phyloP scores from a whole-genome alignment of 192 early-diverging fungal genomes.

The Mycoemilia scoparia region DNA sequence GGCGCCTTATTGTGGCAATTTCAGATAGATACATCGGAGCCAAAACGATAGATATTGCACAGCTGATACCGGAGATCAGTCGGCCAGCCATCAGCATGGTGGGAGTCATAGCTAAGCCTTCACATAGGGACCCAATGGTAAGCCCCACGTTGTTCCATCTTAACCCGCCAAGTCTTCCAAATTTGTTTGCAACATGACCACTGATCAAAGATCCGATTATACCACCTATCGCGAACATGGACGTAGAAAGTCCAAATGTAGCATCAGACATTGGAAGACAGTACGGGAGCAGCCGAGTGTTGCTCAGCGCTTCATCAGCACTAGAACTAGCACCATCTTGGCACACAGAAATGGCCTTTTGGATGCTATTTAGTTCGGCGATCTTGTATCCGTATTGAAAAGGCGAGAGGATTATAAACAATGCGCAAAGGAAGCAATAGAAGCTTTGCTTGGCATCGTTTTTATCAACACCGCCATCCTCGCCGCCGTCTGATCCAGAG shows the following conservation, averaged over 20 bases:
- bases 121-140: conserved; percentile 38
- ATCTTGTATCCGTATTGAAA: conserved; percentile 30
- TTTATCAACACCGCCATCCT: too few relatives aligned
- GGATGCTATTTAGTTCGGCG: conserved; percentile 30
- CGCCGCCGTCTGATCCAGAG: too few relatives aligned
- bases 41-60: conserved; percentile 53
- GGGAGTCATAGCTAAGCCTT: conserved; percentile 37
- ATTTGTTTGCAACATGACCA: conserved; percentile 38
- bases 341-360: conserved; percentile 18
- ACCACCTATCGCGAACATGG: conserved; percentile 22
- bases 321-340: conserved; percentile 7
- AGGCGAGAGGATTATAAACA: conserved; percentile 15
- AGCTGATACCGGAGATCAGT: conserved; percentile 55
- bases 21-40: conserved; percentile 71
- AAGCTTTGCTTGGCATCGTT: too few relatives aligned
- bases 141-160: conserved; percentile 45
- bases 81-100: conserved; percentile 41
- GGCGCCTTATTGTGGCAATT: conserved; percentile 43
- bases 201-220: conserved; percentile 54
- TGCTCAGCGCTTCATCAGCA: neutral
- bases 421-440: conserved; percentile 16
- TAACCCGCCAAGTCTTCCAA: conserved; percentile 51
- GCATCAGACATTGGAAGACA: conserved; percentile 54
- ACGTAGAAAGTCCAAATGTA: conserved; percentile 30
- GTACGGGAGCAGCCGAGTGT: conserved; percentile 19